Evolutionary conservation across 352 stramenopile species (phyloP).

Genomic region (Phytophthora europaea): DNA sequence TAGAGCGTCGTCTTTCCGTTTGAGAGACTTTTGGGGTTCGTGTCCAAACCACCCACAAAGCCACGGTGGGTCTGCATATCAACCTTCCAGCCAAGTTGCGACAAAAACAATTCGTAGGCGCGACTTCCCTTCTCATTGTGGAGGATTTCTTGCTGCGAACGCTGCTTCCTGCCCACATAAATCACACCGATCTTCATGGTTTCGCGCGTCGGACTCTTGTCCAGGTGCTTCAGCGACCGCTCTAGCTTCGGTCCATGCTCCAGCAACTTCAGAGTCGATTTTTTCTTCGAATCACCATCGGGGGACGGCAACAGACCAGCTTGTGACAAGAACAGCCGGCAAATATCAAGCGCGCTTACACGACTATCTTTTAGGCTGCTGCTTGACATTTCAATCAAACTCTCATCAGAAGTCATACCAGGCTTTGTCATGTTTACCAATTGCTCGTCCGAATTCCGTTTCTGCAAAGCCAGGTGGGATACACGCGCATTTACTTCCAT

Average conservation of each 20-base stretch:
- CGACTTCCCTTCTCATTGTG: slow-evolving; percentile 76
- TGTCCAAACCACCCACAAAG: slow-evolving; percentile 82
- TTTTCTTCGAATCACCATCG: slow-evolving; percentile 66
- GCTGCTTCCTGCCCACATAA: slow-evolving; percentile 82
- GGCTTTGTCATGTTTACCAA: slow-evolving; percentile 56
- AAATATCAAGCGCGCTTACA: slow-evolving; percentile 81
- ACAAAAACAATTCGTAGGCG: slow-evolving; percentile 76
- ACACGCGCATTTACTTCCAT: slow-evolving; percentile 90
- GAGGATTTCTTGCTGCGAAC: slow-evolving; percentile 84
- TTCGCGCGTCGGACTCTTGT: slow-evolving; percentile 89
- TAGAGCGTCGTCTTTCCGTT: slow-evolving; percentile 82
- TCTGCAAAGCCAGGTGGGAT: slow-evolving; percentile 62
- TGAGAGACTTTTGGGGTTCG: slow-evolving; percentile 84
- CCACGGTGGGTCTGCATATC: slow-evolving; percentile 73
- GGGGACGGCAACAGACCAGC: slow-evolving; percentile 70
- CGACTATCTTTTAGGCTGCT: slow-evolving; percentile 51
- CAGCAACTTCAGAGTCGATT: slow-evolving; percentile 68
- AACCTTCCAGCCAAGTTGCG: slow-evolving; percentile 85
- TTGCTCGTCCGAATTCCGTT: slow-evolving; percentile 53
- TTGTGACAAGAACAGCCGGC: slow-evolving; percentile 85
- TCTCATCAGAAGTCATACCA: slow-evolving; percentile 38
- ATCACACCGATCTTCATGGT: slow-evolving; percentile 93
- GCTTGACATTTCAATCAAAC: slow-evolving; percentile 41
- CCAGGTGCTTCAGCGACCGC: slow-evolving; percentile 83
- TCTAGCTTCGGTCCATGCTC: slow-evolving; percentile 84